These are phyloP conservation scores for Botryosphaeria agaves DNA, from an alignment of 2,329 filamentous ascomycete species.

Conservation along the genomic window DNA sequence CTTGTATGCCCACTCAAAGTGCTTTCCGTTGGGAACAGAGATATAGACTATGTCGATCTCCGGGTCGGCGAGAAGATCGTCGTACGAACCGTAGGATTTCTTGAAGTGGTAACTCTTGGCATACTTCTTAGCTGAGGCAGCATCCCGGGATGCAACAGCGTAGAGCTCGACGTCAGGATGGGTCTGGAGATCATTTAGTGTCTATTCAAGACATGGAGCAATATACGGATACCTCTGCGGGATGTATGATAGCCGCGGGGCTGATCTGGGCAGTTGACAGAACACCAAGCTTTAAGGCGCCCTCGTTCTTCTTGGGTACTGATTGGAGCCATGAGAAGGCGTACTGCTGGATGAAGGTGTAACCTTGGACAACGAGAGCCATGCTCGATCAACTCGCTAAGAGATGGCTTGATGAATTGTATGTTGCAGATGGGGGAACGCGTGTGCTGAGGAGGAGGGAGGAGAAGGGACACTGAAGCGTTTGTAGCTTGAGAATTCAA, in stretches of 20 bases:
- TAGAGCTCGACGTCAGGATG: slow-evolving; percentile 1
- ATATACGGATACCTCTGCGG: too few relatives aligned
- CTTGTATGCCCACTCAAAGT: slow-evolving; percentile 30
- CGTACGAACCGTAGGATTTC: slow-evolving; percentile 8
- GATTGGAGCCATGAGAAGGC: slow-evolving; percentile 8
- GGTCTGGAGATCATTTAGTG: too few relatives aligned
- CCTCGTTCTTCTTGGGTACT: slow-evolving; percentile 8
- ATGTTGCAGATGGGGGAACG: too few relatives aligned
- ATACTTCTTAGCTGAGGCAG: not conserved
- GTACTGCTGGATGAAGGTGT: slow-evolving; percentile 11
- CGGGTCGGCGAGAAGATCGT: slow-evolving; percentile 22
- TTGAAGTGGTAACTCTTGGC: slow-evolving; percentile 1
- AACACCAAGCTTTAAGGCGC: slow-evolving; percentile 10
- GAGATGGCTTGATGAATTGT: too few relatives aligned
- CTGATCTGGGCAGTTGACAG: slow-evolving; percentile 10
- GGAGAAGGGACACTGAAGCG: too few relatives aligned
- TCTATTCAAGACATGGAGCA: too few relatives aligned
- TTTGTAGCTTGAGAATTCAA: too few relatives aligned
- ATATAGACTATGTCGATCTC: slow-evolving; percentile 34
- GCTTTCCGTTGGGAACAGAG: slow-evolving; percentile 24
- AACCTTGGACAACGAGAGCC: slow-evolving; percentile 10
- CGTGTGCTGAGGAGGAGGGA: too few relatives aligned
- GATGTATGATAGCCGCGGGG: slow-evolving; percentile 5
- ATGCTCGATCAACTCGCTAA: too few relatives aligned
- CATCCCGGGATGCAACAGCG: slow-evolving; percentile 1